A percentile compares a stretch with the other conserved stretches of the same genome.
Conservation (phyloP, 176 grass and related monocot species). For the Carex cristatella region DNA sequence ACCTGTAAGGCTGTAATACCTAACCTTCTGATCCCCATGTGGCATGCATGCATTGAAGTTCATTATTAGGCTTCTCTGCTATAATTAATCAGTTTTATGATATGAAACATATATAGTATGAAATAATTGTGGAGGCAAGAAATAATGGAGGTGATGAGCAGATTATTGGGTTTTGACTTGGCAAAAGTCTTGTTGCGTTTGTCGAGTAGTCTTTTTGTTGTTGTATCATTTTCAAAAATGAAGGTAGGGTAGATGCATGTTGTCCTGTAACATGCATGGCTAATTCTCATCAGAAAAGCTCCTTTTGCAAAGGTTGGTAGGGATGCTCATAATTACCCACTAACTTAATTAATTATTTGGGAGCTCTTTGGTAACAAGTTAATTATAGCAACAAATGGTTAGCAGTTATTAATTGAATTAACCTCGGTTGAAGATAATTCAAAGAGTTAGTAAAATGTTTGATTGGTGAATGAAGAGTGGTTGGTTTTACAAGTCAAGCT, state of each 20-base stretch:
- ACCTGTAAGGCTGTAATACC: background rate
- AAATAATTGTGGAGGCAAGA: background rate
- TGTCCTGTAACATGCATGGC: constrained; percentile 7
- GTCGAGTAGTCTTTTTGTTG: background rate
- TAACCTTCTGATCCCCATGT: background rate
- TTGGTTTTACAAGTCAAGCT: too few relatives aligned
- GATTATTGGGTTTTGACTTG: constrained; percentile 11
- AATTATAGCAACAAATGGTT: background rate
- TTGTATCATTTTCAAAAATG: constrained; percentile 21
- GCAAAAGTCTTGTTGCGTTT: background rate
- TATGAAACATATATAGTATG: too few relatives aligned
- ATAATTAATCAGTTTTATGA: background rate
- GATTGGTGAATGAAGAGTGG: background rate
- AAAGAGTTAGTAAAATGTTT: background rate
- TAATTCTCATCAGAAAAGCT: background rate
- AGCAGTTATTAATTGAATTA: too few relatives aligned
- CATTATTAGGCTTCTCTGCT: background rate
- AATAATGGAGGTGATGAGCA: background rate
- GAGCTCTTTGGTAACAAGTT: background rate
- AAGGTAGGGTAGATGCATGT: background rate
- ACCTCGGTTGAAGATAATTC: background rate
- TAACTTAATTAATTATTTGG: background rate
- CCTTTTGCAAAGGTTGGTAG: background rate
- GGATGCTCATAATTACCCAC: background rate
- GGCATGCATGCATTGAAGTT: background rate